These are phyloP conservation scores for Plantago elongata DNA, from an alignment of 257 asterid species.

Conservation along the genomic window DNA sequence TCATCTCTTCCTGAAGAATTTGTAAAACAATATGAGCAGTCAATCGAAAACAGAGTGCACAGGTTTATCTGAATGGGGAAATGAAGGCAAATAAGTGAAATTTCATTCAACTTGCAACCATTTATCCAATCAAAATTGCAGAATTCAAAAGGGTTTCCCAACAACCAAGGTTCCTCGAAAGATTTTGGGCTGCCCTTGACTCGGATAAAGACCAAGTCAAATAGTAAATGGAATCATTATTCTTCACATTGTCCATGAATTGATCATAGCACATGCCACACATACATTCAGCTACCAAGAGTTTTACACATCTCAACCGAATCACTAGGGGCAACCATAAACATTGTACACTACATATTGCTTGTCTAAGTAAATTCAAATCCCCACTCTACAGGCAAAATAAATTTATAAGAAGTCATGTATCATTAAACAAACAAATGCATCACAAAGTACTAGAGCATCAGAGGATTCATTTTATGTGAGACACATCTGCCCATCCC, in stretches of 20 bases:
- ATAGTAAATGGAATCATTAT: background rate
- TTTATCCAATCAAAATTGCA: background rate
- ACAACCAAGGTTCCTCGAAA: background rate
- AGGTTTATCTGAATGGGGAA: conserved; percentile 1
- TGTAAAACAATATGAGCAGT: background rate
- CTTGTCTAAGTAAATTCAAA: too few relatives aligned
- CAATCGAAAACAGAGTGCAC: background rate
- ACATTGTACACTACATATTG: too few relatives aligned
- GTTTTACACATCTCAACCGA: too few relatives aligned
- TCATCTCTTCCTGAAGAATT: conserved; percentile 86
- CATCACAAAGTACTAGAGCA: too few relatives aligned
- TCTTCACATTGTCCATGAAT: too few relatives aligned
- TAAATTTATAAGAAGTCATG: too few relatives aligned
- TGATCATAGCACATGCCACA: too few relatives aligned
- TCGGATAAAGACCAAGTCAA: background rate
- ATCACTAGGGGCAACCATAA: background rate
- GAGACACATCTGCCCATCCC: background rate
- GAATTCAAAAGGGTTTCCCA: background rate
- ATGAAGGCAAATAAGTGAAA: conserved; percentile 3
- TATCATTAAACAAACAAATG: too few relatives aligned
- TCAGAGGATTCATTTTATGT: background rate
- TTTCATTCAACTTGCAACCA: background rate
- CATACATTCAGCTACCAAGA: too few relatives aligned
- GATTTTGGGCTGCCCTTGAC: background rate
- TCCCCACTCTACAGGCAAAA: too few relatives aligned